Percentiles rank a stretch among this genome's conserved stretches.
Evolutionary conservation across 2,329 filamentous ascomycete species (phyloP).

Genomic region (Tolypocladium paradoxum): DNA sequence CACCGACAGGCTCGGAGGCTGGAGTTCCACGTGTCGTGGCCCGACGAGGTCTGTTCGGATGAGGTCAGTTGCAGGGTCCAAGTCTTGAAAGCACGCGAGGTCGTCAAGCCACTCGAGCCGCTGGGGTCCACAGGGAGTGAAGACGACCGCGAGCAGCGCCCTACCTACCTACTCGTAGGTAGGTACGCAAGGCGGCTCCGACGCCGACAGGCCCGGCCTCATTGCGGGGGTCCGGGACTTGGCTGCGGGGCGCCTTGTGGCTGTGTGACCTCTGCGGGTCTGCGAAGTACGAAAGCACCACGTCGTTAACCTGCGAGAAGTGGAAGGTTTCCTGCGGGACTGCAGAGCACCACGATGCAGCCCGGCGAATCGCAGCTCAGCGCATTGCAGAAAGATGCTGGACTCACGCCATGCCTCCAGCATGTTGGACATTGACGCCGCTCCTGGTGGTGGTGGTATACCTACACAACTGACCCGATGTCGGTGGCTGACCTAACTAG

Average conservation of each 20-base stretch:
- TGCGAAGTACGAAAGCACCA: too few species aligned
- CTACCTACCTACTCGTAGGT: too few species aligned
- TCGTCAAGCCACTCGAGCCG: not conserved
- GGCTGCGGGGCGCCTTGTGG: not conserved
- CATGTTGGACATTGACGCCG: not conserved
- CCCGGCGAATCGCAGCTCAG: not conserved
- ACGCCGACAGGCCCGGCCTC: not conserved
- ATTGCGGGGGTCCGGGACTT: not conserved
- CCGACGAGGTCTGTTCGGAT: not conserved
- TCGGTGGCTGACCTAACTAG: too few species aligned
- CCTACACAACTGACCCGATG: too few species aligned
- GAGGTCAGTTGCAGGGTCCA: not conserved
- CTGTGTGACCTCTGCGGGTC: not conserved
- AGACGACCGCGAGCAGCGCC: not conserved
- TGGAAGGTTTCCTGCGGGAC: not conserved
- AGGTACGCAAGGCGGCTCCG: not conserved
- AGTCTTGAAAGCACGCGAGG: too few species aligned
- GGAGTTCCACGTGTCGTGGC: not conserved
- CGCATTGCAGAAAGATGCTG: too few species aligned
- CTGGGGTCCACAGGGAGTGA: not conserved
- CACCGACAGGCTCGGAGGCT: not conserved
- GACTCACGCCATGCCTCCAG: too few species aligned
- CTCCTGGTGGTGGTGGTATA: too few species aligned
- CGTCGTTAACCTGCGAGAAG: not conserved
- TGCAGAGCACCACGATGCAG: not conserved